Evolutionary conservation across 228 moss, liverwort and hornwort species (phyloP).

Genomic region (Sphagnum magellanicum): DNA sequence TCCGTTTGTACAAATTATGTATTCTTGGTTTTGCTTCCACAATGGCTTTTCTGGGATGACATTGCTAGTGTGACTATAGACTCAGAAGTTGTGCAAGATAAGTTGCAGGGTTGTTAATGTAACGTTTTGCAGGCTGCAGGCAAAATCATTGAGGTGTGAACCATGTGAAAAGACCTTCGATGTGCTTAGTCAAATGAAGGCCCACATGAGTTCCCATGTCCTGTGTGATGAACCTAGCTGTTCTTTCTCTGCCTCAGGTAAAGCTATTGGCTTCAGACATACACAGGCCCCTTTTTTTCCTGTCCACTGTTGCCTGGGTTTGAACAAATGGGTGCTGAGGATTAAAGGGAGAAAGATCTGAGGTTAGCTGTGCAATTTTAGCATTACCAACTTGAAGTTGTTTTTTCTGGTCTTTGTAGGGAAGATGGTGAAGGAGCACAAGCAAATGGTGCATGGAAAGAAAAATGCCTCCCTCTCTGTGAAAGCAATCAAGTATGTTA

Average conservation of each 20-base stretch:
- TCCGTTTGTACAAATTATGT: neutral
- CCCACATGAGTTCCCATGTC: slow-evolving; percentile 82
- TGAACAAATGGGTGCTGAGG: neutral
- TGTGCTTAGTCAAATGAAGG: slow-evolving; percentile 54
- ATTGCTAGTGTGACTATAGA: neutral
- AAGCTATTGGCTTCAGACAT: slow-evolving; percentile 2
- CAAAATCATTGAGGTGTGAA: slow-evolving; percentile 63
- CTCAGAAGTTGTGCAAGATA: neutral
- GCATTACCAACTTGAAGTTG: slow-evolving; percentile 1
- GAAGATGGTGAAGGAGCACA: slow-evolving; percentile 94
- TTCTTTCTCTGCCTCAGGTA: slow-evolving; percentile 93
- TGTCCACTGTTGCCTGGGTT: neutral
- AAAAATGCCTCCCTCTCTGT: slow-evolving; percentile 12
- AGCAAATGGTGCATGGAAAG: slow-evolving; percentile 56
- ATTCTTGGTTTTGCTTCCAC: neutral
- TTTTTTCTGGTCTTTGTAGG: slow-evolving; percentile 34
- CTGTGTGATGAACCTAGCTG: slow-evolving; percentile 84
- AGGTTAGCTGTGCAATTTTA: neutral
- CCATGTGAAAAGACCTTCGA: slow-evolving; percentile 75
- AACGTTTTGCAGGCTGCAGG: slow-evolving; percentile 49
- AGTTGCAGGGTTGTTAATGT: neutral
- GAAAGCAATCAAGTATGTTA: slow-evolving; percentile 22
- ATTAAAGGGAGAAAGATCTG: neutral
- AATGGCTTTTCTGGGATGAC: too few species aligned
- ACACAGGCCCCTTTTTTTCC: neutral